Evolutionary conservation across 768 basidiomycete species (phyloP).

Genomic region (Termitomyces sp.): DNA sequence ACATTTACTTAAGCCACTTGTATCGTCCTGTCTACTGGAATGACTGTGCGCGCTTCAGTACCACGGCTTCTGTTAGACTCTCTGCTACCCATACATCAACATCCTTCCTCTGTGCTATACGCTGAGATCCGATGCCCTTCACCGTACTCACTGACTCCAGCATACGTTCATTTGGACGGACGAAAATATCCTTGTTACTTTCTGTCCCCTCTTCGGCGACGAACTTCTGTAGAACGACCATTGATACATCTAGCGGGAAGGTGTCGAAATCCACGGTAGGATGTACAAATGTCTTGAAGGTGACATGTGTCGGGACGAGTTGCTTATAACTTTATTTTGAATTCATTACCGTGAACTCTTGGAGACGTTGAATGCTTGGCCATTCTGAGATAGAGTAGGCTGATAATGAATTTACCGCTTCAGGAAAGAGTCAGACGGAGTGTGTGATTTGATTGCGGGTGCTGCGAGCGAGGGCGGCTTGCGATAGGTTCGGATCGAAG

Average conservation of each 20-base stretch:
- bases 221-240: slow-evolving; percentile 7
- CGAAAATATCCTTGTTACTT: not conserved
- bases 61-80: not conserved
- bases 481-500: slow-evolving; percentile 23
- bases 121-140: slow-evolving; percentile 1
- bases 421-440: slow-evolving; percentile 36
- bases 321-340: slow-evolving; percentile 33
- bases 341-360: slow-evolving; percentile 35
- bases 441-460: slow-evolving; percentile 31
- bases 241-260: slow-evolving; percentile 15
- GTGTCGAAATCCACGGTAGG: slow-evolving; percentile 27
- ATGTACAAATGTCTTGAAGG: slow-evolving; percentile 32
- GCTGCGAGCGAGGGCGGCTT: slow-evolving; percentile 24
- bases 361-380: slow-evolving; percentile 34
- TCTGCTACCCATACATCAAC: not conserved
- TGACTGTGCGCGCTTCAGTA: not conserved
- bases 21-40: not conserved
- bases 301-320: slow-evolving; percentile 22
- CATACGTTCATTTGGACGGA: slow-evolving; percentile 1
- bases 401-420: slow-evolving; percentile 15
- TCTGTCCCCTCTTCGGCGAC: not conserved
- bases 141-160: not conserved
- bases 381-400: slow-evolving; percentile 42
- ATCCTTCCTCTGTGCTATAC: not conserved
- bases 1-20: not conserved